These are phyloP conservation scores for Solanum sitiens DNA, from an alignment of 257 asterid genomes.

Conservation along the genomic window DNA sequence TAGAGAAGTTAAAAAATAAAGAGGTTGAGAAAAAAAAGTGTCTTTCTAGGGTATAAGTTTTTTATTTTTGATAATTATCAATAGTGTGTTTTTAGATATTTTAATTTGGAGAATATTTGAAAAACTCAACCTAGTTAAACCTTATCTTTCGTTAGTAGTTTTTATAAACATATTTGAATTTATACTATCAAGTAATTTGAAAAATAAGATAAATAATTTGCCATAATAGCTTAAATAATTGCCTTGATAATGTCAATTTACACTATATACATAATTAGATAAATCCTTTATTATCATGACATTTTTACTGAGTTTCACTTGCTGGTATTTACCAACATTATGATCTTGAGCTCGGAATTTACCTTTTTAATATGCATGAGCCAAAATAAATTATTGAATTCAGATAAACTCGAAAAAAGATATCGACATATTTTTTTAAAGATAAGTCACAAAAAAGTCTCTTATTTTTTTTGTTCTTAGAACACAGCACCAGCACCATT, in stretches of 20 bases:
- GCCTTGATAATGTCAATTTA: neutral
- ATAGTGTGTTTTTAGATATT: neutral
- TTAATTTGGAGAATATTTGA: neutral
- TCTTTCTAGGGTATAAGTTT: neutral
- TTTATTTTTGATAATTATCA: neutral
- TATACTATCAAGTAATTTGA: neutral
- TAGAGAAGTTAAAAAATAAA: neutral
- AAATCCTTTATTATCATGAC: neutral
- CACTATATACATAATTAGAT: too few species aligned
- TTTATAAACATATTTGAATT: neutral
- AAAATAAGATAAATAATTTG: neutral
- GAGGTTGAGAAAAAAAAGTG: too few species aligned
- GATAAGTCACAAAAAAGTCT: too few species aligned
- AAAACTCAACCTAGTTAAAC: neutral
- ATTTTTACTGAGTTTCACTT: neutral
- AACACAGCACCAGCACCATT: constrained; percentile 88
- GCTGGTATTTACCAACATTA: neutral
- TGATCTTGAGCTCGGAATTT: neutral
- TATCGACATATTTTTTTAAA: too few species aligned
- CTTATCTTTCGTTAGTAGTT: neutral
- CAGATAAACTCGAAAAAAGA: too few species aligned
- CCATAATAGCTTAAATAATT: neutral
- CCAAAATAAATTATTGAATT: too few species aligned
- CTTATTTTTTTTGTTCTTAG: constrained; percentile 7
- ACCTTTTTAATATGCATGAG: too few species aligned